phyloP scores from a whole-genome alignment of 176 grass and related monocot genomes.

The maize (Zea mays) region Zm-B73-REFERENCE-NAM-5.0 NC_050097.1:50052501-50053000 shows the following conservation, averaged over 20 bases:
- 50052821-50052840: conserved; percentile 49
- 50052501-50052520: conserved; percentile 10
- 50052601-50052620: conserved; percentile 25
- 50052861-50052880: neutral
- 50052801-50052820: conserved; percentile 7
- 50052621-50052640: conserved; percentile 18
- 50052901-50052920: neutral
- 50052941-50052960: no score
- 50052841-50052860: conserved; percentile 21
- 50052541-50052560: conserved; percentile 3
- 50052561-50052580: neutral
- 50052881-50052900: conserved; percentile 11
- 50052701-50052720: conserved; percentile 9
- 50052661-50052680: neutral
- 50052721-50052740: neutral
- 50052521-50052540: conserved; percentile 14
- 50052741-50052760: neutral
- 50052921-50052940: no score
- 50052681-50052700: conserved; percentile 10
- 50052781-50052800: conserved; percentile 21
- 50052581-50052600: conserved; percentile 15
- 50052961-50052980: no score
- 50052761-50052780: conserved; percentile 26
- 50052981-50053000: no score
- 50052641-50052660: conserved; percentile 6